phyloP scores from a whole-genome alignment of 805 yeast species.

The Sugiyamaella marilandica region DNA sequence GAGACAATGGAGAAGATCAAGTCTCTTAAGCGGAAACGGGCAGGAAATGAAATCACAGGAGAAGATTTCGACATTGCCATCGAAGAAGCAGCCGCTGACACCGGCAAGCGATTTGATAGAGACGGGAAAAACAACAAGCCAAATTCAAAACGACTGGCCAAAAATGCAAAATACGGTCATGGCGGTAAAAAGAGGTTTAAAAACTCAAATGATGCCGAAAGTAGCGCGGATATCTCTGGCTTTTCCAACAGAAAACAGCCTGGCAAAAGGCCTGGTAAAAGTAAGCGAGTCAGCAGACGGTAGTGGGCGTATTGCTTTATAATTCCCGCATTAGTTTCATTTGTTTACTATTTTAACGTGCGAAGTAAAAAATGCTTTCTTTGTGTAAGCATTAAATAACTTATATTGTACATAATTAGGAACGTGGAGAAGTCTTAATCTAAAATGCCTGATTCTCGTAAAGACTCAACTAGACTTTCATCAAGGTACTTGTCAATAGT shows the following conservation, averaged over 20 bases:
- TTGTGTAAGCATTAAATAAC: not conserved
- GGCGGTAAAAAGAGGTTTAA: slow-evolving; percentile 76
- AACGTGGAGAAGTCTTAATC: slow-evolving; percentile 6
- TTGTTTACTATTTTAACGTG: not conserved
- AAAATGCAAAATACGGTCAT: slow-evolving; percentile 66
- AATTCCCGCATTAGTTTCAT: not conserved
- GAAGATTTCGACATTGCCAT: slow-evolving; percentile 87
- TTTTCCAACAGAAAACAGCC: slow-evolving; percentile 39
- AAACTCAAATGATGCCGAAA: slow-evolving; percentile 67
- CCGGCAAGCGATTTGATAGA: slow-evolving; percentile 36
- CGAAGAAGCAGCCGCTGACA: slow-evolving; percentile 77
- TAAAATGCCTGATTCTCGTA: slow-evolving; percentile 47
- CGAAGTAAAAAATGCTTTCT: not conserved
- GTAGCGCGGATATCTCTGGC: slow-evolving; percentile 62
- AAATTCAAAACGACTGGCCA: slow-evolving; percentile 62
- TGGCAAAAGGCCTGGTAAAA: slow-evolving; percentile 23
- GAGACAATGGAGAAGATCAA: slow-evolving; percentile 88
- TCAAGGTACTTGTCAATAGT: slow-evolving; percentile 64
- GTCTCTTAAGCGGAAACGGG: slow-evolving; percentile 84
- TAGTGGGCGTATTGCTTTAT: not conserved
- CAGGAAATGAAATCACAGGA: slow-evolving; percentile 61
- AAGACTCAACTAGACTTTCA: slow-evolving; percentile 47
- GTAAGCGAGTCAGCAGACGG: slow-evolving; percentile 16
- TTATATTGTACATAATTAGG: not conserved
- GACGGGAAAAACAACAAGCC: slow-evolving; percentile 43